Percentiles rank a stretch among this genome's conserved stretches.
phyloP scores from a whole-genome alignment of 768 basidiomycete species.

The Lactarius hengduanensis region DNA sequence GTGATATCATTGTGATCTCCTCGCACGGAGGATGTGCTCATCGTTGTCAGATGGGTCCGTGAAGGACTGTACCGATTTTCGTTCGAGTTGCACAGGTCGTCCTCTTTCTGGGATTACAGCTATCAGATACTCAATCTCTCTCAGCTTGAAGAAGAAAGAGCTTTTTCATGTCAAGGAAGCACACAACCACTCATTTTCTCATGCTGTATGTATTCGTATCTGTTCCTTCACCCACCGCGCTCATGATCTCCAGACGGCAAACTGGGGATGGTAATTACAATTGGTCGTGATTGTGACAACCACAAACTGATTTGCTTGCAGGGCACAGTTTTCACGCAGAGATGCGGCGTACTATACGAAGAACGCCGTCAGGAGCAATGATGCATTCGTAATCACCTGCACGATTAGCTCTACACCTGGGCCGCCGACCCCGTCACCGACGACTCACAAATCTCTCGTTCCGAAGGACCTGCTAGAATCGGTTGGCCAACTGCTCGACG shows the following conservation, averaged over 20 bases:
- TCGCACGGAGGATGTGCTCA: background rate
- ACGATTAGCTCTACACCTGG: constrained; percentile 70
- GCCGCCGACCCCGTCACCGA: constrained; percentile 46
- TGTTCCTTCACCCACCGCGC: background rate
- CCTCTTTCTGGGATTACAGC: constrained; percentile 8
- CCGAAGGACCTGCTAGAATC: constrained; percentile 67
- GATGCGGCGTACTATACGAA: constrained; percentile 67
- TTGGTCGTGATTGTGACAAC: constrained; percentile 4
- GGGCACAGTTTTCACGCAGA: constrained; percentile 78
- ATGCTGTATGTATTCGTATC: constrained; percentile 45
- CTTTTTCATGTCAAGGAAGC: constrained; percentile 73
- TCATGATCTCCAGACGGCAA: constrained; percentile 55
- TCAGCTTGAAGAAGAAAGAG: constrained; percentile 47
- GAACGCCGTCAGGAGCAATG: constrained; percentile 49
- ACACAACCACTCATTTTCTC: constrained; percentile 77
- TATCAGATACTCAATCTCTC: constrained; percentile 5
- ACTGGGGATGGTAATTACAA: constrained; percentile 75
- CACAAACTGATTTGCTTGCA: constrained; percentile 31
- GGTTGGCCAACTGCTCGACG: constrained; percentile 73
- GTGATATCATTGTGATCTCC: constrained; percentile 13
- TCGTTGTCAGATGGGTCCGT: constrained; percentile 65
- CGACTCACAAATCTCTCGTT: constrained; percentile 51
- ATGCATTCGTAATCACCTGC: constrained; percentile 75
- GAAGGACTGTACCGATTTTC: constrained; percentile 84
- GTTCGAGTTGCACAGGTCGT: constrained; percentile 75